A percentile compares a stretch with the other conserved stretches of the same genome.
phyloP scores from a whole-genome alignment of 2,329 filamentous ascomycete species.

The Colletotrichum orbiculare region DNA sequence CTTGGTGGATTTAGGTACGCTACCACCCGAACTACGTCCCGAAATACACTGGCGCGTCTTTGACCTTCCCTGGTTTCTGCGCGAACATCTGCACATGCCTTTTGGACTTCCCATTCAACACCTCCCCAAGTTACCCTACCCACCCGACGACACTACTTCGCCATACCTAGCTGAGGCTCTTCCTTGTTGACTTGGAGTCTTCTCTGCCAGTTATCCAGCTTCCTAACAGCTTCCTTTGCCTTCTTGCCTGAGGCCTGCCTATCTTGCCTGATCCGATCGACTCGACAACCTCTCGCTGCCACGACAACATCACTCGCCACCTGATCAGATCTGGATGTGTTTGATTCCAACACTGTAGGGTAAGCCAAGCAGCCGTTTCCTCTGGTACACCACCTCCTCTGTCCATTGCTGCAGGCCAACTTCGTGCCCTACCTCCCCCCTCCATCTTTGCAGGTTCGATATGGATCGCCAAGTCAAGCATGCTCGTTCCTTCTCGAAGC shows the following conservation, averaged over 20 bases:
- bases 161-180: background rate
- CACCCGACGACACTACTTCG: constrained; percentile 3
- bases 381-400: constrained; percentile 11
- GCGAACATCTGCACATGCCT: constrained; percentile 28
- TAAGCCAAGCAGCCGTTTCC: background rate
- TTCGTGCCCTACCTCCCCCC: constrained; percentile 4
- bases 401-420: constrained; percentile 8
- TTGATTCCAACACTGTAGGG: constrained; percentile 22
- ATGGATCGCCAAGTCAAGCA: constrained; percentile 31
- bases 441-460: background rate
- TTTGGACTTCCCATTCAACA: constrained; percentile 8
- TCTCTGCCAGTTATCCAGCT: background rate
- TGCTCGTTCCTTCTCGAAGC: constrained; percentile 32
- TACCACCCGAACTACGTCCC: constrained; percentile 19
- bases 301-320: constrained; percentile 21
- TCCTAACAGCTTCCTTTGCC: background rate
- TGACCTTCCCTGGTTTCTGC: constrained; percentile 26
- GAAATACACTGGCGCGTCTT: constrained; percentile 9
- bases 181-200: background rate
- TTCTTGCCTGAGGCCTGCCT: constrained; percentile 5
- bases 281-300: constrained; percentile 9
- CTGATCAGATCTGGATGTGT: constrained; percentile 4
- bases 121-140: constrained; percentile 12
- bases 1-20: background rate
- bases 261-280: constrained; percentile 5